Conservation (phyloP, 805 yeast species). For the Saccharomycopsis javanensis region DNA sequence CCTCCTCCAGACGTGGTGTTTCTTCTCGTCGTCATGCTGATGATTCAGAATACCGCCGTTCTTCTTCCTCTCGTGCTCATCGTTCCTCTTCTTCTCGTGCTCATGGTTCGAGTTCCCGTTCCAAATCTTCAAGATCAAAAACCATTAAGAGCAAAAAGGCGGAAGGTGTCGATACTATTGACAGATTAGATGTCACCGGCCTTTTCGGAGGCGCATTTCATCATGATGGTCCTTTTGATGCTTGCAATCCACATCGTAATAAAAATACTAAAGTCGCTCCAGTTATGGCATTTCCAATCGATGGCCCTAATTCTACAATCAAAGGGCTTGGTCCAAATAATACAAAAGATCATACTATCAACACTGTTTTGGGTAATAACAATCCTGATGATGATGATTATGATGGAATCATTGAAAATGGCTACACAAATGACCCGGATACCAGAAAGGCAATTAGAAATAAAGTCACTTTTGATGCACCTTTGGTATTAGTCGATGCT, state of each 20-base stretch:
- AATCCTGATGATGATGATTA: conserved; percentile 42
- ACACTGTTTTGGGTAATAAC: conserved; percentile 65
- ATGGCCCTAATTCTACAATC: conserved; percentile 73
- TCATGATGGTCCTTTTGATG: conserved; percentile 98
- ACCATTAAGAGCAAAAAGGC: conserved; percentile 4
- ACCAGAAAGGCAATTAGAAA: conserved; percentile 6
- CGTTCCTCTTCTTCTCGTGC: neutral
- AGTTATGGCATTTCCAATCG: conserved; percentile 88
- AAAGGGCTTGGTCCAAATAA: conserved; percentile 51
- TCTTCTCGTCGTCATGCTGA: neutral
- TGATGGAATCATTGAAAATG: conserved; percentile 26
- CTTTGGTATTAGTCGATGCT: conserved; percentile 61
- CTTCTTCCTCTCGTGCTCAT: neutral
- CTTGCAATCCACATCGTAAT: conserved; percentile 94
- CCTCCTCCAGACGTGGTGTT: neutral
- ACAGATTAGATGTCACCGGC: conserved; percentile 92
- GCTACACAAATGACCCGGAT: conserved; percentile 22
- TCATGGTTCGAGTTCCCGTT: neutral
- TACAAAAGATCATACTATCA: conserved; percentile 52
- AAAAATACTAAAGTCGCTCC: conserved; percentile 72
- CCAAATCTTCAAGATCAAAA: neutral
- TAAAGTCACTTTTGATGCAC: conserved; percentile 36
- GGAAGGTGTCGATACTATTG: conserved; percentile 72
- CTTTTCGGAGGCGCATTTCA: conserved; percentile 80
- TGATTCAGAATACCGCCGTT: neutral